A percentile compares a stretch with the other conserved stretches of the same genome.
Evolutionary conservation across 495 filamentous ascomycete species (phyloP).

Genomic region (Aspergillus kassunensis): DNA sequence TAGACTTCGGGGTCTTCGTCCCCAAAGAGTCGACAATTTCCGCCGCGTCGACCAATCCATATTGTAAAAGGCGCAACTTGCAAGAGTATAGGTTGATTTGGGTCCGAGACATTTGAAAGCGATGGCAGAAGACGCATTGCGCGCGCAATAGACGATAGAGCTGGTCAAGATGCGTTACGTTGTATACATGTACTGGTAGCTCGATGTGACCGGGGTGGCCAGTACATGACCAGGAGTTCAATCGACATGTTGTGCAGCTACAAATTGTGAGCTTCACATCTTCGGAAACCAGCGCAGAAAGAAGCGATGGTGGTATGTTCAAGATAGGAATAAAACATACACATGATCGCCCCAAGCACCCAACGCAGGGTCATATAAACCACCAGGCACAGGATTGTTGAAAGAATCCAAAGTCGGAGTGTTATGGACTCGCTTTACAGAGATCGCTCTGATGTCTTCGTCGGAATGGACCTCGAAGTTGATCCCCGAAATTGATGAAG

Average conservation of each 20-base stretch:
- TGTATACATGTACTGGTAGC: slow-evolving; percentile 86
- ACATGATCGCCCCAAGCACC: slow-evolving; percentile 82
- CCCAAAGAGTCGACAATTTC: slow-evolving; percentile 60
- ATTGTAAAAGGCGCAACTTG: slow-evolving; percentile 81
- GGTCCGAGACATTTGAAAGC: slow-evolving; percentile 67
- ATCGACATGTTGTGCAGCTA: slow-evolving; percentile 87
- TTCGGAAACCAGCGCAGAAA: neutral
- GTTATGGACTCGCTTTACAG: slow-evolving; percentile 88
- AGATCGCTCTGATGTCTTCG: slow-evolving; percentile 80
- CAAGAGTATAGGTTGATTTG: slow-evolving; percentile 73
- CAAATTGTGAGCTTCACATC: slow-evolving; percentile 6
- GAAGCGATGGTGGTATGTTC: neutral
- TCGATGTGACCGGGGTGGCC: slow-evolving; percentile 96
- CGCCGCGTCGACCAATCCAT: slow-evolving; percentile 74
- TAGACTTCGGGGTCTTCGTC: slow-evolving; percentile 25
- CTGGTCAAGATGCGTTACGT: slow-evolving; percentile 91
- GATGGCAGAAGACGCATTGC: slow-evolving; percentile 86
- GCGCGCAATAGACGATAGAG: slow-evolving; percentile 74
- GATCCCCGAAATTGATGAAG: slow-evolving; percentile 79
- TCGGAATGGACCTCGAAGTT: slow-evolving; percentile 80
- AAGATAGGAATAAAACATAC: slow-evolving; percentile 45
- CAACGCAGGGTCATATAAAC: slow-evolving; percentile 88
- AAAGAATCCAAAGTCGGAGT: slow-evolving; percentile 84
- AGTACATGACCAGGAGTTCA: slow-evolving; percentile 73
- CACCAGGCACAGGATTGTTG: slow-evolving; percentile 78